Evolutionary conservation across 192 early-diverging fungal genomes (phyloP).

Genomic region (Gamsiella multidivaricata): DNA sequence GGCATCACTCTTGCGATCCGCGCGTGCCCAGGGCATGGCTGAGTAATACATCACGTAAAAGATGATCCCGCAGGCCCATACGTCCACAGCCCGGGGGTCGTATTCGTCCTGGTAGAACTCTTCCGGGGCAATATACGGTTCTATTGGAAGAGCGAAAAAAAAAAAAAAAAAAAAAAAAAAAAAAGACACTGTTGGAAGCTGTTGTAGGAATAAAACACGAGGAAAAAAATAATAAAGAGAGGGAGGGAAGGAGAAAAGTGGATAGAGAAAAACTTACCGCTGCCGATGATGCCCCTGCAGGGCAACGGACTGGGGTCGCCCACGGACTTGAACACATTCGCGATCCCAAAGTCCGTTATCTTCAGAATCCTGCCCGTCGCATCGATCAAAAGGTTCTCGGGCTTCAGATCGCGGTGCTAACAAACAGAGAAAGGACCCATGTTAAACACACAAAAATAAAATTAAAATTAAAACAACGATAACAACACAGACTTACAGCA

Average conservation of each 20-base stretch:
- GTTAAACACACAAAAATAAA: no score
- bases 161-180: background rate
- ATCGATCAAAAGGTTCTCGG: constrained; percentile 82
- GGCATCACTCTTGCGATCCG: constrained; percentile 36
- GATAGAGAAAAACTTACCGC: constrained; percentile 50
- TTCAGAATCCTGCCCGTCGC: constrained; percentile 68
- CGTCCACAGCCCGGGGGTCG: constrained; percentile 71
- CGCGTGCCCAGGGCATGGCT: constrained; percentile 50
- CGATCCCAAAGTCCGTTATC: constrained; percentile 86
- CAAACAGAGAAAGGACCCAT: background rate
- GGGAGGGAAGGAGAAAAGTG: background rate
- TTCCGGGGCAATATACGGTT: constrained; percentile 88
- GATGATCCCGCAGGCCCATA: constrained; percentile 48
- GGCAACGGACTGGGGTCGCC: constrained; percentile 68
- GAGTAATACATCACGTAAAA: constrained; percentile 49
- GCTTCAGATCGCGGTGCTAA: constrained; percentile 78
- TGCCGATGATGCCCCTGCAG: constrained; percentile 79
- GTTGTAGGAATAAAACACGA: constrained; percentile 75
- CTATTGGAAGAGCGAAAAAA: constrained; percentile 24
- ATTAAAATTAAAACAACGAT: background rate
- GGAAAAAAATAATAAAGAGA: constrained; percentile 71
- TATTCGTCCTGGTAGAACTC: constrained; percentile 72
- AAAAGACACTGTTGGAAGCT: background rate
- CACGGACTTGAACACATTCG: constrained; percentile 73
- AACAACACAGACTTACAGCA: constrained; percentile 46